Base-by-base conservation (phyloP, 75 land plant genomes). In the Pinus taeda region DNA sequence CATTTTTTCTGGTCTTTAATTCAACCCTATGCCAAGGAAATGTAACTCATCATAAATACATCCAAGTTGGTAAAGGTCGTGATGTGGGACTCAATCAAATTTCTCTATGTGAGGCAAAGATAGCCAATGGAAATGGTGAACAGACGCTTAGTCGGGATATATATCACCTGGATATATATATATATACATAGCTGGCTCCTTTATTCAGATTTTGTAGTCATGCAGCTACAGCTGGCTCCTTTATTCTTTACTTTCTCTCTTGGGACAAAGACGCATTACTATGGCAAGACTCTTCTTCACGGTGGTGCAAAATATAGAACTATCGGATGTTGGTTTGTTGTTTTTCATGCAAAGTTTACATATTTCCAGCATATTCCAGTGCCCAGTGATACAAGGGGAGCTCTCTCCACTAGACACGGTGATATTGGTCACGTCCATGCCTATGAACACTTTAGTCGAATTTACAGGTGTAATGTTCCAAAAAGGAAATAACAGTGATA, bases 21-120 rank as follows among this genome's bases (percentile, higher is more conserved):
- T 93, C 99, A 8, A 93, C 93, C 6, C 86, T 97, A 62, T 91
- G 98, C 24, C 83, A 90, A 64, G 99, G 99, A 70, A 90, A 85
- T 91, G 83, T 97, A 3, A 97, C 99, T 57, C 94, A 97, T 88
- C 99, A 97, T 85, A 98, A 97, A 73, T 97, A 95, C 67, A 93
- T 97, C 60, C 99, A 97, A 88, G 99, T 97, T 79, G 99, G 99
- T 9, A 97, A 95, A 74, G 99, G 99, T 21, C 86, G 94, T 60
- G 98, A 97, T 83, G 95, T 97, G 77, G 98, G 99, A 15, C 93
- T 97, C 22, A 95, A 97, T 74, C 98, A 97, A 79, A 97, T 93
- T 26, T 26, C 95, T n/a, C 74, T 88, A 15, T 97, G 93, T 83
- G 98, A 97, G 79, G 99, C 99, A 20, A 97, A 95, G 76, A 87